Evolutionary conservation across 2,329 filamentous ascomycete species (phyloP).

Genomic region (Sordariomycetes sp.): DNA sequence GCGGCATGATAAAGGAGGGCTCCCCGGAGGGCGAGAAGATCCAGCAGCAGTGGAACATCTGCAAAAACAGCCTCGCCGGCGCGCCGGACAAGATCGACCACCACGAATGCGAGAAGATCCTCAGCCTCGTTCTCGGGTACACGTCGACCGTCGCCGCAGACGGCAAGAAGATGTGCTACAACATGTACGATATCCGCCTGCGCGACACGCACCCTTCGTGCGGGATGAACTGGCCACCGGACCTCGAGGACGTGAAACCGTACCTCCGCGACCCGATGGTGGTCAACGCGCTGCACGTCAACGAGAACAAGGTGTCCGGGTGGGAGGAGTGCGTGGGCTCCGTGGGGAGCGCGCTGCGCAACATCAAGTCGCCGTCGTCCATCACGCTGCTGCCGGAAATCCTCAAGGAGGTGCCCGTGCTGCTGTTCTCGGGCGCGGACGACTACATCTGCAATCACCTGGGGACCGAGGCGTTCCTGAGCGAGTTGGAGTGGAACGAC

Average conservation of each 20-base stretch:
- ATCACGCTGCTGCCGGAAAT: slow-evolving; percentile 65
- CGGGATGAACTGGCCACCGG: slow-evolving; percentile 96
- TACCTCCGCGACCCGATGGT: slow-evolving; percentile 82
- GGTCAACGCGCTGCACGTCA: slow-evolving; percentile 66
- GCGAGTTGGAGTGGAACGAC: slow-evolving; percentile 83
- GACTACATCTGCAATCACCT: slow-evolving; percentile 97
- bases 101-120: slow-evolving; percentile 58
- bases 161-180: slow-evolving; percentile 53
- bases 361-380: slow-evolving; percentile 58
- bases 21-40: slow-evolving; percentile 51
- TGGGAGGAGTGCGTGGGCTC: slow-evolving; percentile 84
- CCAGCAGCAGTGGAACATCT: slow-evolving; percentile 56
- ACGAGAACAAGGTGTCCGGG: slow-evolving; percentile 66
- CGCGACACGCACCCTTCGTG: slow-evolving; percentile 70
- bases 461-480: slow-evolving; percentile 83
- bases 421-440: slow-evolving; percentile 86
- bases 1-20: slow-evolving; percentile 56
- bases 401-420: slow-evolving; percentile 60
- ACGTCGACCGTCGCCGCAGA: slow-evolving; percentile 38
- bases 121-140: slow-evolving; percentile 56
- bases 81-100: slow-evolving; percentile 47
- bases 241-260: slow-evolving; percentile 62
- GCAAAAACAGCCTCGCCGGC: slow-evolving; percentile 45
- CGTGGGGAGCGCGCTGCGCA: slow-evolving; percentile 60
- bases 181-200: slow-evolving; percentile 95